A percentile compares a stretch with the other conserved stretches of the same genome.
Conservation (phyloP, 2,329 filamentous ascomycete genomes). For the Xylaria sp. region DNA sequence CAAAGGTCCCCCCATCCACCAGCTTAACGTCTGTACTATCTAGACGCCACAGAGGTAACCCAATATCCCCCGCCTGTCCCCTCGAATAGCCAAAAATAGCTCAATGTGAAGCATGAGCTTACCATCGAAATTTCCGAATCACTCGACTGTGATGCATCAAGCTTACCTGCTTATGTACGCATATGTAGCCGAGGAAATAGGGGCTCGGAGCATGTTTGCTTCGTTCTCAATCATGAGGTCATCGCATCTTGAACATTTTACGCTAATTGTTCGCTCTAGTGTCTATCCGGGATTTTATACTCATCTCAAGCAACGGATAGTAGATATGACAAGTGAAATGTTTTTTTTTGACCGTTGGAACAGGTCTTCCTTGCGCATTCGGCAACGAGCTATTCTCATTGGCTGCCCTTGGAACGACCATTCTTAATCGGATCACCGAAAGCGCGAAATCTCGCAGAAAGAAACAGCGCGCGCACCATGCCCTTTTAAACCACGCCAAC, state of each 20-base stretch:
- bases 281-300: too few relatives aligned
- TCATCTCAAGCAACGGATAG: too few relatives aligned
- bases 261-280: too few relatives aligned
- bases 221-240: neutral
- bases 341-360: too few relatives aligned
- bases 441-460: neutral
- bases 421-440: conserved; percentile 31
- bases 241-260: too few relatives aligned
- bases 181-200: neutral
- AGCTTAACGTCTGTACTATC: neutral
- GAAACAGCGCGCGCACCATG: neutral
- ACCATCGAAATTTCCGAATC: neutral
- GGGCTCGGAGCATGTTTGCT: neutral
- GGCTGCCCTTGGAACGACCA: neutral
- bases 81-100: conserved; percentile 20
- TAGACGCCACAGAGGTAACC: neutral
- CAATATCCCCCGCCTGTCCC: neutral
- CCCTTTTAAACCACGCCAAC: neutral
- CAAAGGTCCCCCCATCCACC: neutral
- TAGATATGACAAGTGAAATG: too few relatives aligned
- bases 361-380: neutral
- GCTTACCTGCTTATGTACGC: neutral
- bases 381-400: neutral
- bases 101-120: neutral
- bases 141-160: neutral